These are phyloP conservation scores for Eucalyptus globulus DNA, from an alignment of 345 rosid genomes.

Conservation along the genomic window DNA sequence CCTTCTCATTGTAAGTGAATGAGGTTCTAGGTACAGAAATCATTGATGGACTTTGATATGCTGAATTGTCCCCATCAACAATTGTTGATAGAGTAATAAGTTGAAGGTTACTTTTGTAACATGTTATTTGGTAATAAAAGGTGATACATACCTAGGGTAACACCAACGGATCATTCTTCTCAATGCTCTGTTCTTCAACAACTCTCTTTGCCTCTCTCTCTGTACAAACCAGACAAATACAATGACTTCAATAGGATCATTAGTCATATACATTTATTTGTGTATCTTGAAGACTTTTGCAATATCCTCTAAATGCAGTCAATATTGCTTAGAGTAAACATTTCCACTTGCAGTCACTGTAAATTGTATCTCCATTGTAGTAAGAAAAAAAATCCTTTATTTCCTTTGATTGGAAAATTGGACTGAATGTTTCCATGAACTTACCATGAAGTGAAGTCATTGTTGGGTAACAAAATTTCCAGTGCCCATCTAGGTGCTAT, in stretches of 20 bases:
- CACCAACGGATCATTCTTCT: background rate
- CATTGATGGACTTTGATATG: background rate
- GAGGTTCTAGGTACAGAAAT: background rate
- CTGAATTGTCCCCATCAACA: background rate
- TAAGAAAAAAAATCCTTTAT: background rate
- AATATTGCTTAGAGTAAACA: background rate
- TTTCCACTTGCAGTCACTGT: background rate
- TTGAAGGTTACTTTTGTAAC: background rate
- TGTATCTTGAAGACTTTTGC: background rate
- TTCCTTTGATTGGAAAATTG: background rate
- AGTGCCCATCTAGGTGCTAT: background rate
- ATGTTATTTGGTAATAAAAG: background rate
- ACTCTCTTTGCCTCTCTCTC: background rate
- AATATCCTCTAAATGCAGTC: background rate
- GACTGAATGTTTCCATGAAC: background rate
- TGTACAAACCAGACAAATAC: background rate
- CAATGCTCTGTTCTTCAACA: background rate
- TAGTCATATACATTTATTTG: background rate
- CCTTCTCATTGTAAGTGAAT: background rate
- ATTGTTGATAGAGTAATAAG: background rate
- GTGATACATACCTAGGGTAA: background rate
- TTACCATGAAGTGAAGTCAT: background rate
- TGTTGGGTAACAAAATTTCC: background rate
- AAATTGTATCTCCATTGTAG: background rate
- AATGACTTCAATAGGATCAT: background rate